These are phyloP conservation scores for Candida hungchunana DNA, from an alignment of 805 yeast species.

Conservation along the genomic window DNA sequence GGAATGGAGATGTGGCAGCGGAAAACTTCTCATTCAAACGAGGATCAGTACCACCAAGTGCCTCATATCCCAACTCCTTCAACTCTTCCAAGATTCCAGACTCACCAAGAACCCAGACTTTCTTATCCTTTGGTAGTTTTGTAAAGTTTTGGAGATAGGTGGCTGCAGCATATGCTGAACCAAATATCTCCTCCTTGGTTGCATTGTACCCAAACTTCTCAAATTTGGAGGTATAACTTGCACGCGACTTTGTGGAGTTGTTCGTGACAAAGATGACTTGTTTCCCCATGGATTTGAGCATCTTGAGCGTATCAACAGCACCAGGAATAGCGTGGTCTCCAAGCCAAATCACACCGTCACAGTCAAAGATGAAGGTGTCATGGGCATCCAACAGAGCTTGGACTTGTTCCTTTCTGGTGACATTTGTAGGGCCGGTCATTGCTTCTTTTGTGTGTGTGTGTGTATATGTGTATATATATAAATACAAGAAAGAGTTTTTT, in stretches of 20 bases:
- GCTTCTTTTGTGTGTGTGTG: too few relatives aligned
- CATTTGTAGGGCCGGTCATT: slow-evolving; percentile 36
- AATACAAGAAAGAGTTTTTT: too few relatives aligned
- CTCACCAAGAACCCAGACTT: slow-evolving; percentile 90
- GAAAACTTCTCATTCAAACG: slow-evolving; percentile 49
- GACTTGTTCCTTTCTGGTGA: slow-evolving; percentile 44
- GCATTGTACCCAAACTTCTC: slow-evolving; percentile 44
- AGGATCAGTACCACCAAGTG: slow-evolving; percentile 83
- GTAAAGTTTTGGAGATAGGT: slow-evolving; percentile 75
- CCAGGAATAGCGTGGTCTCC: slow-evolving; percentile 79
- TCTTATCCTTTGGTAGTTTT: slow-evolving; percentile 66
- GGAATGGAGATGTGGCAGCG: slow-evolving; percentile 49
- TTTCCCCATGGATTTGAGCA: slow-evolving; percentile 53
- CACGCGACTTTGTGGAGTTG: slow-evolving; percentile 88
- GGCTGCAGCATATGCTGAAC: slow-evolving; percentile 90
- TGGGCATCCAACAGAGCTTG: slow-evolving; percentile 53
- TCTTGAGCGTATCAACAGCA: slow-evolving; percentile 67
- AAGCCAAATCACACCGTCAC: slow-evolving; percentile 96
- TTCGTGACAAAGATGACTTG: slow-evolving; percentile 87
- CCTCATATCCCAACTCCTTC: slow-evolving; percentile 62
- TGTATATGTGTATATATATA: too few relatives aligned
- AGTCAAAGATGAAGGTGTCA: slow-evolving; percentile 89
- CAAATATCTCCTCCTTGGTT: slow-evolving; percentile 71
- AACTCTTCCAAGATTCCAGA: slow-evolving; percentile 81
- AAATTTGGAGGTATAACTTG: slow-evolving; percentile 73